Percentiles rank a stretch among this genome's conserved stretches.
Evolutionary conservation across 495 filamentous ascomycete genomes (phyloP).

Genomic region (Neurospora sp.): DNA sequence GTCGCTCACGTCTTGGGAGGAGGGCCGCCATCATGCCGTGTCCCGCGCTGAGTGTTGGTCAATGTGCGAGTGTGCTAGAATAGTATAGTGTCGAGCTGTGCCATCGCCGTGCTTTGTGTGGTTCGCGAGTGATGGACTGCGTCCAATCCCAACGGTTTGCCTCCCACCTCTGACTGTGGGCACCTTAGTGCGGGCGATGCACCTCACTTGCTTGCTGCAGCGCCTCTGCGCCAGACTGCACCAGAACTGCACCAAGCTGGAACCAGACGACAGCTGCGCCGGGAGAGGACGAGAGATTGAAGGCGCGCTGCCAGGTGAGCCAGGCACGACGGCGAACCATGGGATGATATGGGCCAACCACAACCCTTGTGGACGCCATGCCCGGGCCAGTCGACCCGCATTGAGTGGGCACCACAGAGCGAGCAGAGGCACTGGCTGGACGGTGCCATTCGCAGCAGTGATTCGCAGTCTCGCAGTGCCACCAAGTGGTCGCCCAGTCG

Average conservation of each 20-base stretch:
- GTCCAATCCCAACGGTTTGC: background rate
- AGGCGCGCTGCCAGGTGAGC: background rate
- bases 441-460: background rate
- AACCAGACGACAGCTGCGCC: background rate
- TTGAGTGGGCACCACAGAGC: background rate
- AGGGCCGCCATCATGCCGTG: background rate
- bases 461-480: background rate
- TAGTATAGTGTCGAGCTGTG: background rate
- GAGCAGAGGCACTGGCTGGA: background rate
- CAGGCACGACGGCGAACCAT: background rate
- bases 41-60: background rate
- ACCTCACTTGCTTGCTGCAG: background rate
- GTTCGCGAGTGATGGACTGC: background rate
- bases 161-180: background rate
- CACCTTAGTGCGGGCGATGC: background rate
- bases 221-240: background rate
- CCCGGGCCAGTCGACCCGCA: background rate
- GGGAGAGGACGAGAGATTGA: background rate
- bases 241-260: background rate
- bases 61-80: background rate
- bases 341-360: background rate
- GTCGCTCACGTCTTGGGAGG: background rate
- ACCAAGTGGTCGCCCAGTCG: background rate
- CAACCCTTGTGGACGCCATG: background rate
- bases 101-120: background rate